Percentiles rank a stretch among this genome's conserved stretches.
These are phyloP conservation scores for Chlamydomonas eustigma DNA, from an alignment of 139 green algal genomes.

Conservation along the genomic window DNA sequence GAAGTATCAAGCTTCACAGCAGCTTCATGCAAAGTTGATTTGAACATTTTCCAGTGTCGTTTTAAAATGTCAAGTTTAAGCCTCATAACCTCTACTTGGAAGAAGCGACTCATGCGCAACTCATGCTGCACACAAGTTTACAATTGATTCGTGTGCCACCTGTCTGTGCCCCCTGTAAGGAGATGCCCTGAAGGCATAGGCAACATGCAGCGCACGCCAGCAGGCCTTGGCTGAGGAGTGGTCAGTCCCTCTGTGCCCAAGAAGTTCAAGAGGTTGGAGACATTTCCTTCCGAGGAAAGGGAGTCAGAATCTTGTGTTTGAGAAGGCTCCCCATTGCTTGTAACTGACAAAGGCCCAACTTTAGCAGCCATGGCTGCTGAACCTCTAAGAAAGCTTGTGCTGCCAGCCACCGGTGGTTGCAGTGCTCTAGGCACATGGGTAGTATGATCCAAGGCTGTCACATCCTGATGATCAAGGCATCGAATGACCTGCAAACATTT, in stretches of 20 bases:
- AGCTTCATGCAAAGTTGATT: no score
- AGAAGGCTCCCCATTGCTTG: no score
- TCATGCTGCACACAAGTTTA: no score
- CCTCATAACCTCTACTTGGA: no score
- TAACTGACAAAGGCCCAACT: background rate
- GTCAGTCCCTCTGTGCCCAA: background rate
- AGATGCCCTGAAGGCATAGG: constrained; percentile 48
- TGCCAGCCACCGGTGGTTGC: constrained; percentile 5
- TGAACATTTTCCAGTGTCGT: no score
- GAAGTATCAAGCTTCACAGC: no score
- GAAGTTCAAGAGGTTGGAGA: background rate
- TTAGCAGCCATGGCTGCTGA: background rate
- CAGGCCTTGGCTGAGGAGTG: background rate
- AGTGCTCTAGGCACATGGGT: constrained; percentile 35
- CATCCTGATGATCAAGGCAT: constrained; percentile 22
- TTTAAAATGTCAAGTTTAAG: no score
- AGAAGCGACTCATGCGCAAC: no score
- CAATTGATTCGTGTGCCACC: no score
- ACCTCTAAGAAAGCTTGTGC: background rate
- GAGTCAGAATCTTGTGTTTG: no score
- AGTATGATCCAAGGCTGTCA: constrained; percentile 13
- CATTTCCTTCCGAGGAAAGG: no score
- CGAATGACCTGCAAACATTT: constrained; percentile 21
- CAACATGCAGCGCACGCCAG: constrained; percentile 54
- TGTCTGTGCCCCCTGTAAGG: constrained; percentile 65